Evolutionary conservation across 768 basidiomycete species (phyloP), one percentile per base, ranked within the genome.

Genomic region (Psilocybe cyanescens): DNA sequence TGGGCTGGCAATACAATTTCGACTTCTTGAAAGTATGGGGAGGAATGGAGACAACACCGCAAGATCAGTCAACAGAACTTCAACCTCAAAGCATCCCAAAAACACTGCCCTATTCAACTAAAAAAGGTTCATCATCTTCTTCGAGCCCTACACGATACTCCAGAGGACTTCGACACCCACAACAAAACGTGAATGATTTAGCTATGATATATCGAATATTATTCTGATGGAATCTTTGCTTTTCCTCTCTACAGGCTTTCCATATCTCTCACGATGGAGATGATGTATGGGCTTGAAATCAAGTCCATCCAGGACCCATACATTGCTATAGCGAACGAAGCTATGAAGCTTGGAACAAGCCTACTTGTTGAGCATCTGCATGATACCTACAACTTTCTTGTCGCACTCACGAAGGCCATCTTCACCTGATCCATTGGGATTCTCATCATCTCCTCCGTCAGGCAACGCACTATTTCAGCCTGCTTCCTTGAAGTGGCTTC

Each of bases 61-160:
- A 71, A 74, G 46, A 70, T 75, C 31, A 74, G 75, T 60, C 77
- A 78, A 45, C 74, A 79, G 44, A 64, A 66, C n/a, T 71, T 79
- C 65, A 70, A 24, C 24, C 24, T 24, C 24, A 24, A 24, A 24
- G 24, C 24, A 24, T 24, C 24, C 1, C 24, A 24, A 69, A 61
- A 59, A 17, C 79, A 75, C 35, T 60, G 70, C 0, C 65, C 65
- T 0, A 60, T 77, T 6, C 75, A 79, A 45, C 60, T 67, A 2
- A 50, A 62, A 76, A 76, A 68, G 41, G 70, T 73, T 2, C 70
- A 70, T 24, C 71, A 73, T 14, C 66, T 80, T 51, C 64, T 76
- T 1, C 65, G 55, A 12, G 68, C 68, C 24, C 2, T 24, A 24
- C 24, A 24, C 24, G 24, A 24, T 24, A 24, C 24, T 24, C 24